Base-by-base conservation (phyloP, 768 basidiomycete species). In the Serendipita sp. region DNA sequence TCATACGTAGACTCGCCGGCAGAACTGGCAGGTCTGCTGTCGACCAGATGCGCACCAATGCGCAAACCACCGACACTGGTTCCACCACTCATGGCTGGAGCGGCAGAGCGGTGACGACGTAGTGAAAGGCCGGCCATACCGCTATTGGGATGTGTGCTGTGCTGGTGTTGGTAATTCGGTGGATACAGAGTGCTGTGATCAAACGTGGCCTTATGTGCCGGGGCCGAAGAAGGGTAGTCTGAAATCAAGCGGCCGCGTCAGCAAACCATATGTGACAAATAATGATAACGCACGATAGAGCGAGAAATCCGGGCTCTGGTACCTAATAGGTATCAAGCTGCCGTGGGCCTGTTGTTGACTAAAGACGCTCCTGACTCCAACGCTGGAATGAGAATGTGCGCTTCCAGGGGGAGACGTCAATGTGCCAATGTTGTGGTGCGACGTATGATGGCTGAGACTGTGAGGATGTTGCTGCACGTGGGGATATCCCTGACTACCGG, bases 131-230 rank as follows among this genome's bases (percentile, higher is more conserved):
- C 48, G 48, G 30, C 48, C 48, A 51, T 51, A 18, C 48, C 48
- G 48, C 48, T 32, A 8, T 18, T 51, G 18, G n/a, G 48, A 51
- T 32, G 48, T 8, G n/a, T 24, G 24, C 24, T 24, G 24, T 24
- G 24, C 24, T 24, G n/a, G 48, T 51, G 48, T 32, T 18, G 30
- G 48, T 51, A 32, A 51, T 18, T 51, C 30, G 78, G 72, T 0
- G 80, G 76, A 69, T 82, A 86, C 54, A 85, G 71, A 63, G 76
- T 67, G 0, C 74, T 66, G 69, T 85, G 80, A 73, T 87, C 86
- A 64, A 88, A 88, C 8, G 76, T 76, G 54, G 80, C 79, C 72
- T 86, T 83, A 70, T 86, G 84, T 45, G 86, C 81, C 13, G 88
- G 85, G 1, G 86, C 85, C 8, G 86, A 86, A 51, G 48, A 51